These are phyloP conservation scores for Spergularia marina DNA, from an alignment of 148 eudicot genomes.

Conservation along the genomic window DNA sequence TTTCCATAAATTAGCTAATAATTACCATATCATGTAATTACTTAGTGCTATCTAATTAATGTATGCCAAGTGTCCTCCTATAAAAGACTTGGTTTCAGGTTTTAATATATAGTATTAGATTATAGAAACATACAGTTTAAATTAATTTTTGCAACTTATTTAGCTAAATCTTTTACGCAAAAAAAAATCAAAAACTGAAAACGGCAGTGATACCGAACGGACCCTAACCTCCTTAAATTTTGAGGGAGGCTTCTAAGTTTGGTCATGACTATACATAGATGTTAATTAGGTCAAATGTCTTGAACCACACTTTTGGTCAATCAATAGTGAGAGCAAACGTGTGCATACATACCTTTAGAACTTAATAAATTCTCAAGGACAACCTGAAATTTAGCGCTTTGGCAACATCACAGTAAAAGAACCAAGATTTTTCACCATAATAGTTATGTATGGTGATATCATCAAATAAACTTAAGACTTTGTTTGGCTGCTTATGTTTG, in stretches of 20 bases:
- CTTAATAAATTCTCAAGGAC: conserved; percentile 23
- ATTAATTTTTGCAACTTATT: no score
- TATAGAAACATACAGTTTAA: no score
- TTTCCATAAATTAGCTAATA: no score
- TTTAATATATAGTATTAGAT: no score
- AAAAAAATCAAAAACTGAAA: no score
- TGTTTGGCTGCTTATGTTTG: conserved; percentile 26
- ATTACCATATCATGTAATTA: no score
- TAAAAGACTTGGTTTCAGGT: no score
- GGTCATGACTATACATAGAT: neutral
- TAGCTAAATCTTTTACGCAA: no score
- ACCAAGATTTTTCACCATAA: conserved; percentile 21
- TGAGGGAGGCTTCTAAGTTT: neutral
- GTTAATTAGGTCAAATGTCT: neutral
- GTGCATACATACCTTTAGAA: conserved; percentile 14
- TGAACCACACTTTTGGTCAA: conserved; percentile 4
- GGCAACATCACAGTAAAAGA: conserved; percentile 12
- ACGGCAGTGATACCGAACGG: no score
- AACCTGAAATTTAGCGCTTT: conserved; percentile 28
- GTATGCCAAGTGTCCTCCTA: no score
- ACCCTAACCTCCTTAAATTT: no score
- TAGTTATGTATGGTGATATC: conserved; percentile 12
- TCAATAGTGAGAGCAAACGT: conserved; percentile 16
- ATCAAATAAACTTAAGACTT: neutral
- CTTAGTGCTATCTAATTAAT: no score